Evolutionary conservation across 441 rosid genomes (phyloP).

Genomic region (Eruca vesicaria): DNA sequence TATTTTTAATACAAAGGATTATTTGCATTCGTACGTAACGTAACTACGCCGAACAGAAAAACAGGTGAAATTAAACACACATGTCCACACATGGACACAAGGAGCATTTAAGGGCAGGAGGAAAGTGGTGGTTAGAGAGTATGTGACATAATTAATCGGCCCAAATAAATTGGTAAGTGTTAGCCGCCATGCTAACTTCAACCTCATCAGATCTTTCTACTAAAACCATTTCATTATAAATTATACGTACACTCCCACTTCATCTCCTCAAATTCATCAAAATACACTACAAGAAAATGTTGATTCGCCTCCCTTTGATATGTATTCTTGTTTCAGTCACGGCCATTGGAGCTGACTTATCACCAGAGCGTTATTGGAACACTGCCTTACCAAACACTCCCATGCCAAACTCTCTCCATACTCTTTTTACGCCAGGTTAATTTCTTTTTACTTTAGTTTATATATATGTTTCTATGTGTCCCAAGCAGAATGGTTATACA

Average conservation of each 20-base stretch:
- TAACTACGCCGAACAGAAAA: background rate
- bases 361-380: slow-evolving; percentile 75
- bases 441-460: background rate
- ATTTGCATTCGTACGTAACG: background rate
- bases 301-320: slow-evolving; percentile 12
- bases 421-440: slow-evolving; percentile 55
- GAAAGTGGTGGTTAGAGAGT: slow-evolving; percentile 32
- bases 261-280: slow-evolving; percentile 26
- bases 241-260: slow-evolving; percentile 16
- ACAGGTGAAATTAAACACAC: slow-evolving; percentile 15
- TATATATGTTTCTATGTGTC: too few species aligned
- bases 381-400: slow-evolving; percentile 70
- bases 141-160: slow-evolving; percentile 26
- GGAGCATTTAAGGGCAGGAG: slow-evolving; percentile 30
- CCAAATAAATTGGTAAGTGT: slow-evolving; percentile 29
- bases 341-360: slow-evolving; percentile 46
- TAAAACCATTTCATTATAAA: slow-evolving; percentile 27
- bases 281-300: background rate
- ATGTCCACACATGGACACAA: slow-evolving; percentile 24
- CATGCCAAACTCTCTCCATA: slow-evolving; percentile 66
- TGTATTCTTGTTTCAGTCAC: slow-evolving; percentile 34
- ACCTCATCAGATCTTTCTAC: slow-evolving; percentile 21
- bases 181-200: slow-evolving; percentile 26
- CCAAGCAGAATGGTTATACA: too few species aligned
- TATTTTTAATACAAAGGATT: too few species aligned